These are phyloP conservation scores for Backusella sp. DNA, from an alignment of 192 early-diverging fungal species.

Conservation along the genomic window DNA sequence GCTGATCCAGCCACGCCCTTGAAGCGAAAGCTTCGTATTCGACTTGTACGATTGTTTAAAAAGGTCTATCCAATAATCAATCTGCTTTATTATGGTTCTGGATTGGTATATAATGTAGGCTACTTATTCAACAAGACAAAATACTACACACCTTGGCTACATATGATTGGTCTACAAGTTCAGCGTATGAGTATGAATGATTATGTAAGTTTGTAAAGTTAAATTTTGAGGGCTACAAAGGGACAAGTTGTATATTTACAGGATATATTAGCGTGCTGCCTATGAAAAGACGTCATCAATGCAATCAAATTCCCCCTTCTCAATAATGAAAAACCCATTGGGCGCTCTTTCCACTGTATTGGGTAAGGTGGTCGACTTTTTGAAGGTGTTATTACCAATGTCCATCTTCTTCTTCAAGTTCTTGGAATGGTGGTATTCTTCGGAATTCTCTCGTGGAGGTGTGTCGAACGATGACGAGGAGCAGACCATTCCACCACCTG, in stretches of 20 bases:
- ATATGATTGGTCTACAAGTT: slow-evolving; percentile 73
- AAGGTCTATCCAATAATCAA: slow-evolving; percentile 74
- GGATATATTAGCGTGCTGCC: slow-evolving; percentile 19
- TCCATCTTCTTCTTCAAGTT: slow-evolving; percentile 94
- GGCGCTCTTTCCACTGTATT: slow-evolving; percentile 34
- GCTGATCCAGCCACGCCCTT: background rate
- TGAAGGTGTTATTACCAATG: slow-evolving; percentile 80
- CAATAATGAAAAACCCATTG: slow-evolving; percentile 12
- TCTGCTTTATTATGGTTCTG: slow-evolving; percentile 62
- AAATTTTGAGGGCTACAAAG: background rate
- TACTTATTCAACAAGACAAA: slow-evolving; percentile 86
- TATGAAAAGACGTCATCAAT: slow-evolving; percentile 17
- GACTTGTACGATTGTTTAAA: slow-evolving; percentile 45
- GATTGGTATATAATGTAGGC: slow-evolving; percentile 67
- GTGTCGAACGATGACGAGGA: slow-evolving; percentile 42
- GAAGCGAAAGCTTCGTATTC: slow-evolving; percentile 15
- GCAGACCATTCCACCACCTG: slow-evolving; percentile 64
- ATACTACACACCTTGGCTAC: slow-evolving; percentile 84
- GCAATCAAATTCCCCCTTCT: slow-evolving; percentile 2
- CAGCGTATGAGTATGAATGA: slow-evolving; percentile 80
- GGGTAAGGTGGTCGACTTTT: slow-evolving; percentile 62
- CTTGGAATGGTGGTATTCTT: slow-evolving; percentile 95
- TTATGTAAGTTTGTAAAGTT: slow-evolving; percentile 57
- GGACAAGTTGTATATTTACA: background rate
- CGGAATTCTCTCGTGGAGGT: slow-evolving; percentile 69